Evolutionary conservation across 306 rosid genomes (phyloP).

Genomic region (Lithocarpus polystachyus): DNA sequence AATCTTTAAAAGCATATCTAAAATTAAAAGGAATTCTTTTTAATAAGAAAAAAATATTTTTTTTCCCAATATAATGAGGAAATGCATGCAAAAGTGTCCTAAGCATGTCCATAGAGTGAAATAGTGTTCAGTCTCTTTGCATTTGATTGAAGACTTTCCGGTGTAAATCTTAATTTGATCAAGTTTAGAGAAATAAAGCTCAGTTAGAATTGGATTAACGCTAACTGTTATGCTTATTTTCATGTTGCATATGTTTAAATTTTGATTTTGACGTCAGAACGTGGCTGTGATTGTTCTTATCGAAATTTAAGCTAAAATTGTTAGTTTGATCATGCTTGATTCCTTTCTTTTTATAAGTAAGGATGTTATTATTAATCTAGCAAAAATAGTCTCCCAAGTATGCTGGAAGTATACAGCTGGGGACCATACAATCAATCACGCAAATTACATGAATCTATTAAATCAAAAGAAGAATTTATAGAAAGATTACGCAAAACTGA

Average conservation of each 20-base stretch:
- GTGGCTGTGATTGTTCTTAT: not conserved
- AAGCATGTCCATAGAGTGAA: no score
- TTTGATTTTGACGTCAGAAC: not conserved
- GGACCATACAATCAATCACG: no score
- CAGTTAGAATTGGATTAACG: not conserved
- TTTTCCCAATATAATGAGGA: no score
- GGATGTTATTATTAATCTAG: not conserved
- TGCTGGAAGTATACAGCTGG: no score
- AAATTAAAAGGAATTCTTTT: no score
- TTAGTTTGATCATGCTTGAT: not conserved
- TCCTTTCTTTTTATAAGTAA: not conserved
- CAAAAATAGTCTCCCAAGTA: no score
- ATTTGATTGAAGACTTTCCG: not conserved
- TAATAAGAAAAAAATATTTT: fast-evolving
- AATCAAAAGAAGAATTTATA: no score
- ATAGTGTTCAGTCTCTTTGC: not conserved
- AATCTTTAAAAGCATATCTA: no score
- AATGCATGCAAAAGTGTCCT: no score
- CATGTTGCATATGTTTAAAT: not conserved
- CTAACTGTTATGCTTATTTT: not conserved
- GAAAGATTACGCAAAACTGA: no score
- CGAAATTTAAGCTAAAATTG: not conserved
- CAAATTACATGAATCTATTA: no score
- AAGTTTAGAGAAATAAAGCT: not conserved
- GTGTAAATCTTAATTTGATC: not conserved